Base-by-base conservation (phyloP, 1,284 basidiomycete species). In the Rhodofomes roseus region DNA sequence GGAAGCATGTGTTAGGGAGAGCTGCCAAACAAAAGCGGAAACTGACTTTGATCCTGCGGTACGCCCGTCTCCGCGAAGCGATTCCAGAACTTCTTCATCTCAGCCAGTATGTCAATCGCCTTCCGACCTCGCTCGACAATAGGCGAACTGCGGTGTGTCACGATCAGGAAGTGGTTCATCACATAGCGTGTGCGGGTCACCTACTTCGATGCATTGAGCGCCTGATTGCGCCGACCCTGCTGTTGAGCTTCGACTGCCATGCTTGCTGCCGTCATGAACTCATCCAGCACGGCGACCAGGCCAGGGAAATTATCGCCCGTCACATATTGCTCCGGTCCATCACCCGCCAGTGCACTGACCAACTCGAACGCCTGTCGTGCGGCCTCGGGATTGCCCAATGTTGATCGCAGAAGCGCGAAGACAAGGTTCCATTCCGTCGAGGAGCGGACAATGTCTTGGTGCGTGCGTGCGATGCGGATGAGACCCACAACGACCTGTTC, bases 341-440 rank as follows among this genome's bases (percentile, higher is more conserved):
- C 86, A 0, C 80, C 74, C 9, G 83, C 81, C 39, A 97, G 79
- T 53, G 78, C 78, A 29, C 82, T 76, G 25, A 96, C 76, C 7
- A 96, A 81, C 11, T 89, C 85, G 68, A 98, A 92, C 1, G 95
- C 91, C 51, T 89, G 79, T 50, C 92, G 89, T 29, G 92, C 88
- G 1, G 95, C 95, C 73, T 94, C 92, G n/a, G 93, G 86, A 67
- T 97, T 92, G 8, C 88, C 82, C 50, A 94, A 85, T 0, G 93
- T 95, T 0, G 89, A 90, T 43, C 92, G 85, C 65, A 99, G 84
- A n/a, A 98, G 79, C 1, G 93, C 89, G 67, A 97, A 93, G 18
- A 96, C 84, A 37, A 98, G 78, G 57, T 92, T 93, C 97, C 97
- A 99, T 74, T 99, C 96, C 0, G 96, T 98, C 66, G 92, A 89